phyloP scores from a whole-genome alignment of 805 yeast species.

The Saitoella complicata region DNA sequence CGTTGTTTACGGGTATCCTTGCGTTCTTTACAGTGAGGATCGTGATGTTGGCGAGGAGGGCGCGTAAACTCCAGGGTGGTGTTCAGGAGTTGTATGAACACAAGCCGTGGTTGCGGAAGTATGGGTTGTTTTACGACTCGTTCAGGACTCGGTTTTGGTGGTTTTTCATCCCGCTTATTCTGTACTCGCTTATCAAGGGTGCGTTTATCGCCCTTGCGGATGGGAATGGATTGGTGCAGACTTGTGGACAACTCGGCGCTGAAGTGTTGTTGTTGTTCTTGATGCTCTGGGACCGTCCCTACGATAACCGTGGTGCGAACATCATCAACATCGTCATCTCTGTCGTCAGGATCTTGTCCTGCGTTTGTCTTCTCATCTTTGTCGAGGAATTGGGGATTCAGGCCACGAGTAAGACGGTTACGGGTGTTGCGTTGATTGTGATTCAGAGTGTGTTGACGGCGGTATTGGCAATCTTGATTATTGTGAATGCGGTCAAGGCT shows the following conservation, averaged over 20 bases:
- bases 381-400: constrained; percentile 18
- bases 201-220: constrained; percentile 22
- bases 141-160: constrained; percentile 21
- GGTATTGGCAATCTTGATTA: constrained; percentile 15
- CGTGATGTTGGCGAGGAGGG: constrained; percentile 15
- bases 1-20: constrained; percentile 16
- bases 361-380: constrained; percentile 18
- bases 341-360: constrained; percentile 17
- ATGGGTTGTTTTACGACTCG: constrained; percentile 22
- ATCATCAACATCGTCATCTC: constrained; percentile 18
- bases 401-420: constrained; percentile 17
- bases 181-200: constrained; percentile 18
- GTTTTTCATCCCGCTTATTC: constrained; percentile 17
- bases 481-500: not conserved
- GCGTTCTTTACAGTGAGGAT: constrained; percentile 16
- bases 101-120: constrained; percentile 20
- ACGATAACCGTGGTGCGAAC: constrained; percentile 20
- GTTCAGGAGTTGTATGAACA: constrained; percentile 16
- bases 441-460: constrained; percentile 18
- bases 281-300: constrained; percentile 16
- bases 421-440: constrained; percentile 19
- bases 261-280: constrained; percentile 15
- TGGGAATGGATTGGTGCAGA: constrained; percentile 21
- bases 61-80: constrained; percentile 13
- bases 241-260: constrained; percentile 20